Base-by-base conservation (phyloP, 129 eudicot species). In the Centrapalus pauciflorus region DNA sequence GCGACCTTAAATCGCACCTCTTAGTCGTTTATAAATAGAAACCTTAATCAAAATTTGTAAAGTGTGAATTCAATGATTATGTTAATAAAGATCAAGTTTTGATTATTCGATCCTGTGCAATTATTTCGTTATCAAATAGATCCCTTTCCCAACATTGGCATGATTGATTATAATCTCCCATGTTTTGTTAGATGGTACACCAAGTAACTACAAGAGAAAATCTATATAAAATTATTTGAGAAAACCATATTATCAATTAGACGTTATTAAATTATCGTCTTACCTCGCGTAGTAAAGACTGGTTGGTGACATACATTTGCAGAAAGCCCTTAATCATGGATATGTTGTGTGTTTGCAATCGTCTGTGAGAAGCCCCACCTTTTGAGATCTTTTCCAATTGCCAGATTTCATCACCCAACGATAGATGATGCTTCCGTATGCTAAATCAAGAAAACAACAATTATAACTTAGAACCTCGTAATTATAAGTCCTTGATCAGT, bases 311-410 rank as follows among this genome's bases (percentile, higher is more conserved):
- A 61, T 79, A 86, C 59, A 70, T 11, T 56, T 75, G 84, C 28
- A 92, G 77, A 54, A 92, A 73, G 24, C 81, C 89, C 70, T 81
- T 51, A 27, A 92, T 95, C 2, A 72, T 67, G 59, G 14, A 27
- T 56, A 92, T 75, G 11, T 80, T 77, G 5, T 26, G 19, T 11
- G 41, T 16, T 16, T 59, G 62, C 71, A 88, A 70, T 30, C 79
- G 70, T 70, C 75, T 70, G 46, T 83, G 86, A 55, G 78, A 79
- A 34, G 72, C 73, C 20, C 98, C 98, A n/a, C 81, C 86, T 83
- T 88, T 88, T n/a, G 94, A 91, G 50, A 92, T 92, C 58, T 72
- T 82, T 37, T 79, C 81, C 85, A 92, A 78, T 7, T 91, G 89
- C 98, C 98, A 93, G 0, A 88, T 69, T 25, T 88, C 89, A 48